Conservation (phyloP, 805 yeast species). For the Barnettozyma pratensis region DNA sequence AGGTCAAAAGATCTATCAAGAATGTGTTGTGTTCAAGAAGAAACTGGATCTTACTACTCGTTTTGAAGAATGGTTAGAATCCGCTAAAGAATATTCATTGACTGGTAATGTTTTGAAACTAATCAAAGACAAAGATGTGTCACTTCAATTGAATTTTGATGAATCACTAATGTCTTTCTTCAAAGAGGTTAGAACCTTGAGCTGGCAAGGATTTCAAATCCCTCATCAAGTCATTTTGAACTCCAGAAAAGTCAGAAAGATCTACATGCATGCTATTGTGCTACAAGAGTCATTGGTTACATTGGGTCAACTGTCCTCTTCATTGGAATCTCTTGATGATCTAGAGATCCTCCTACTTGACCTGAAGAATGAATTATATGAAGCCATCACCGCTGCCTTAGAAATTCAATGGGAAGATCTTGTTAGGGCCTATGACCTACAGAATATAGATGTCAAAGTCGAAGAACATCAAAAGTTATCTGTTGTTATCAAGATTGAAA, state of each 20-base stretch:
- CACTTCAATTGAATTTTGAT: conserved; percentile 49
- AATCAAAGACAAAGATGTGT: conserved; percentile 22
- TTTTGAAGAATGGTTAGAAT: conserved; percentile 45
- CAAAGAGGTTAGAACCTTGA: conserved; percentile 50
- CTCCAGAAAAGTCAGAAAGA: conserved; percentile 43
- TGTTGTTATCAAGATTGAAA: conserved; percentile 28
- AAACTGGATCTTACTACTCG: conserved; percentile 39
- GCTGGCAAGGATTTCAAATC: conserved; percentile 45
- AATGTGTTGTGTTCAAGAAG: conserved; percentile 39
- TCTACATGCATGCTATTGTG: conserved; percentile 54
- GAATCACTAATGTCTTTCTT: conserved; percentile 34
- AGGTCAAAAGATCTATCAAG: conserved; percentile 57
- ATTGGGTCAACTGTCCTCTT: conserved; percentile 29
- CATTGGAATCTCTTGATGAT: conserved; percentile 34
- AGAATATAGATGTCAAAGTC: conserved; percentile 26
- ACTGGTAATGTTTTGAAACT: conserved; percentile 38
- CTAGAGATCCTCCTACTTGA: conserved; percentile 36
- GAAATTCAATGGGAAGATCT: conserved; percentile 50
- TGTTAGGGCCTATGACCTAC: conserved; percentile 43
- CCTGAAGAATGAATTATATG: conserved; percentile 30
- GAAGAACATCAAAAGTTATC: conserved; percentile 30
- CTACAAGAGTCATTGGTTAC: conserved; percentile 46
- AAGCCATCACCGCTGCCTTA: conserved; percentile 30
- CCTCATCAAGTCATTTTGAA: conserved; percentile 47
- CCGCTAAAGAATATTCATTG: conserved; percentile 20